Evolutionary conservation across 768 basidiomycete genomes (phyloP), one percentile per base, ranked within the genome.

Genomic region (Ramaria sp.): DNA sequence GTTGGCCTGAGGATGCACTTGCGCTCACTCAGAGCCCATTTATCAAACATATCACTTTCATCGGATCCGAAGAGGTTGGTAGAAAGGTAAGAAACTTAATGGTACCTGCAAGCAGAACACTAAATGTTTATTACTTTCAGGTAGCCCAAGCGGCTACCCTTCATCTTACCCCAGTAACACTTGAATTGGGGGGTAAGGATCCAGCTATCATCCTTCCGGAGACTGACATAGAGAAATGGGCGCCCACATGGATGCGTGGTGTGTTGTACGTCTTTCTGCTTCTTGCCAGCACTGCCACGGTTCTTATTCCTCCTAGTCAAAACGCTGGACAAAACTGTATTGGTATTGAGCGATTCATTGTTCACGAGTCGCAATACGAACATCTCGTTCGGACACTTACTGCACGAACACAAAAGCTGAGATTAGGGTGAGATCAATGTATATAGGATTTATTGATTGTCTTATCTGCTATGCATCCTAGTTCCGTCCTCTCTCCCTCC

Each of bases 291-390:
- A 30, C 30, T 3, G 4, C 20, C 44, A n/a, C 55, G 39, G 13
- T 55, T 12, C 30, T 38, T 47, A 12, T 25, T 45, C 25, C 15
- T n/a, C 56, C 53, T 18, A 93, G 91, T 73, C 92, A 93, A 73
- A 90, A 91, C 56, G 78, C 79, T 49, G 94, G 94, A 20, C 95
- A 97, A 70, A 97, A 97, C 62, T 99, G 95, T 66, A 95, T 99
- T 61, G 95, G 94, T 34, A 88, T 94, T 58, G 95, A 99, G 67
- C 81, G 93, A 1, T 77, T 98, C 59, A 78, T 98, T 44, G 90
- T 98, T 36, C 92, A 93, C 62, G 64, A 71, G 0, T 74, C 75
- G 0, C 84, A 90, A 61, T 86, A 93, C 61, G 79, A 91, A 45
- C 79, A 82, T 5, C 77, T 98, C 48, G 77, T 83, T 60, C 70